Evolutionary conservation across 78 protist species (phyloP).

Genomic region (Dictyostelium citrinum): DNA sequence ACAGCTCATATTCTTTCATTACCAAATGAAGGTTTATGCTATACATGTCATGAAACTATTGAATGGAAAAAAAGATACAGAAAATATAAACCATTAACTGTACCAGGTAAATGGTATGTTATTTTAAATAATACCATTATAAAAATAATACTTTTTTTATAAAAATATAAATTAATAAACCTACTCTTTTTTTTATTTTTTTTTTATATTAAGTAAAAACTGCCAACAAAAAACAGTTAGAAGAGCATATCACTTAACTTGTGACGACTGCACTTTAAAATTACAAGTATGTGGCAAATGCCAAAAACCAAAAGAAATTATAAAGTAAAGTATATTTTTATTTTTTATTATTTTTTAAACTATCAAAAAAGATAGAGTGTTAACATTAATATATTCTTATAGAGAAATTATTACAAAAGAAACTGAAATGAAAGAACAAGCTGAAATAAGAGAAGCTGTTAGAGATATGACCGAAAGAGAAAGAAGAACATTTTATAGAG

Average conservation of each 20-base stretch:
- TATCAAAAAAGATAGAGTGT: too few species aligned
- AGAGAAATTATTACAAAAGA: conserved; percentile 43
- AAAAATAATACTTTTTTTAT: not conserved
- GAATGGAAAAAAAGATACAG: conserved; percentile 91
- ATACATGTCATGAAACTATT: conserved; percentile 81
- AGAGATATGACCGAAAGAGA: conserved; percentile 81
- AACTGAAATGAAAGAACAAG: conserved; percentile 46
- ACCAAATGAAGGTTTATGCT: conserved; percentile 88
- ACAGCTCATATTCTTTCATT: conserved; percentile 66
- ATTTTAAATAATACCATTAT: not conserved
- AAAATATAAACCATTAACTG: conserved; percentile 89
- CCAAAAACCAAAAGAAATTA: conserved; percentile 45
- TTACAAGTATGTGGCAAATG: conserved; percentile 85
- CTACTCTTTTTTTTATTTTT: not conserved
- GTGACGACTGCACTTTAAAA: conserved; percentile 79
- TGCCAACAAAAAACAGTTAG: conserved; percentile 51
- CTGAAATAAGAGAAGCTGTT: conserved; percentile 41
- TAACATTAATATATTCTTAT: too few species aligned
- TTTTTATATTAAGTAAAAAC: not conserved
- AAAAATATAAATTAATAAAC: not conserved
- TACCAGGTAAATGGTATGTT: conserved; percentile 79
- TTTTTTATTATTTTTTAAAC: not conserved
- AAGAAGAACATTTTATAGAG: conserved; percentile 75
- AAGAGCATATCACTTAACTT: conserved; percentile 76
- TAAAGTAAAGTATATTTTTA: conserved; percentile 25